Conservation (phyloP, 495 filamentous ascomycete genomes). For the Pseudevernia furfuracea region DNA sequence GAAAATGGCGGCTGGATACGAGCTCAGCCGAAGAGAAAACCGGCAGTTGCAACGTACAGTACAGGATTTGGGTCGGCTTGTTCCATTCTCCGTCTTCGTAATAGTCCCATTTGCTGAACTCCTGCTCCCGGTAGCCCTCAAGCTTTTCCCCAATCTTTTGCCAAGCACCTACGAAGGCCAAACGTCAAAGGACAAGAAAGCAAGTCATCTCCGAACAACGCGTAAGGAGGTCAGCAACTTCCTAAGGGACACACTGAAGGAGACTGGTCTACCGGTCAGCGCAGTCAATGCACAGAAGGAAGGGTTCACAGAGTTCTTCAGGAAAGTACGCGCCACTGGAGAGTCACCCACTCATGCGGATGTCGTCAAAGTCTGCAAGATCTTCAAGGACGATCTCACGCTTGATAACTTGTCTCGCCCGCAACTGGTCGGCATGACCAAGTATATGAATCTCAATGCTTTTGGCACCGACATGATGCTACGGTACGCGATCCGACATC, state of each 20-base stretch:
- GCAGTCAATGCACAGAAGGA: conserved; percentile 81
- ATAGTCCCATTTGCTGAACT: conserved; percentile 95
- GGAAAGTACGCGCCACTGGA: conserved; percentile 86
- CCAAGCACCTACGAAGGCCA: conserved; percentile 96
- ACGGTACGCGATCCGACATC: conserved; percentile 93
- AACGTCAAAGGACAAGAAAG: conserved; percentile 81
- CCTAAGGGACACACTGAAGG: conserved; percentile 79
- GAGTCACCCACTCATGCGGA: conserved; percentile 81
- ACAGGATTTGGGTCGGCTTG: conserved; percentile 83
- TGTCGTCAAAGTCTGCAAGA: conserved; percentile 98
- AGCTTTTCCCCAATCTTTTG: conserved; percentile 91
- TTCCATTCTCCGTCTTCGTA: conserved; percentile 94
- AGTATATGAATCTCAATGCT: conserved; percentile 95
- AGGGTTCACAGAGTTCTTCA: conserved; percentile 96
- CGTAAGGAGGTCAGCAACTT: conserved; percentile 92
- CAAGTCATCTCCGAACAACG: conserved; percentile 70
- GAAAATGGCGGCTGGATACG: conserved; percentile 98
- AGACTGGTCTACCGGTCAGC: conserved; percentile 84
- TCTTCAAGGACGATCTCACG: conserved; percentile 97
- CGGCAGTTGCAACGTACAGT: conserved; percentile 82
- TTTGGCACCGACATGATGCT: conserved; percentile 96
- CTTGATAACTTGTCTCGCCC: conserved; percentile 94
- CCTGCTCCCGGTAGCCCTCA: conserved; percentile 86
- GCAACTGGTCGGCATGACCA: conserved; percentile 94
- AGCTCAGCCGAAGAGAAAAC: conserved; percentile 87